Evolutionary conservation across 768 basidiomycete species (phyloP).

Genomic region (Heimioporus sp.): DNA sequence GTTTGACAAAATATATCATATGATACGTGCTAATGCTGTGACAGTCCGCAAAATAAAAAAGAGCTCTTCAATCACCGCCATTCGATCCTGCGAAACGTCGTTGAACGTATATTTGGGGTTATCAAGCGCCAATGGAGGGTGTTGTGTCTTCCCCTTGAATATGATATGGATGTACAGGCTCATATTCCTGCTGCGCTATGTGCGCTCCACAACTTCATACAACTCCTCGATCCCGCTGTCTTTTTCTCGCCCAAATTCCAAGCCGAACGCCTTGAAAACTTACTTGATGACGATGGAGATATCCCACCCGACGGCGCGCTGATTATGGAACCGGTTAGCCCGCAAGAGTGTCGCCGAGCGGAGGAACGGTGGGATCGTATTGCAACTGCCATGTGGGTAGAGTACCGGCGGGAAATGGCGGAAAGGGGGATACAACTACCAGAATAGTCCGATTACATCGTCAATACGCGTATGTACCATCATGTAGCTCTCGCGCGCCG

Average conservation of each 20-base stretch:
- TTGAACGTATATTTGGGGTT: neutral
- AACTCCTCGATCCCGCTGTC: neutral
- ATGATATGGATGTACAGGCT: neutral
- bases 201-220: neutral
- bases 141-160: neutral
- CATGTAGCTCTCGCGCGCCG: too few relatives aligned
- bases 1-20: neutral
- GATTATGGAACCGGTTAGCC: neutral
- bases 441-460: too few relatives aligned
- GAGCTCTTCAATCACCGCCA: neutral
- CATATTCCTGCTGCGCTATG: neutral
- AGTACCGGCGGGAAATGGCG: too few relatives aligned
- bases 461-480: too few relatives aligned
- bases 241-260: neutral
- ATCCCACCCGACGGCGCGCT: neutral
- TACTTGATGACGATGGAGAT: neutral
- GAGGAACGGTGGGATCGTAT: neutral
- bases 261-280: too few relatives aligned
- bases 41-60: neutral
- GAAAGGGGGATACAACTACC: too few relatives aligned
- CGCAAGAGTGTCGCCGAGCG: neutral
- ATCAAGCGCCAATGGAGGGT: neutral
- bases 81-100: neutral
- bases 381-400: neutral
- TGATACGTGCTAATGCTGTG: too few relatives aligned